Evolutionary conservation across 129 eudicot species (phyloP), one percentile per base, ranked within the genome.

Genomic region (Centella asiatica): DNA sequence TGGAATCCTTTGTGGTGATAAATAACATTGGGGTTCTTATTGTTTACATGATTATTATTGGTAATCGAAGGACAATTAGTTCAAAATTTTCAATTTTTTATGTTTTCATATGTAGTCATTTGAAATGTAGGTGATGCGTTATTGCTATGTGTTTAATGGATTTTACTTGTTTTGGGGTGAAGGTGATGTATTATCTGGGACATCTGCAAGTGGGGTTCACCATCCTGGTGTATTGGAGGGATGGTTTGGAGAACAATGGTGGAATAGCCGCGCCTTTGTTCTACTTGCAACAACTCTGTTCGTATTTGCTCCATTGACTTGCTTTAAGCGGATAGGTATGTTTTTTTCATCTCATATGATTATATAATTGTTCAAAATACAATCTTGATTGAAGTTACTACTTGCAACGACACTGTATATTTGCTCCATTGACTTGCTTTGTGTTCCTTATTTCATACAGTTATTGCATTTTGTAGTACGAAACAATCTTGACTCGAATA

Each of bases 11-110:
- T 83, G 86, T 89, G 57, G 72, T 78, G 42, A 62, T 86, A 7
- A 85, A 83, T 68, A 86, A 76, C 48, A 53, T 81, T 49, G 97
- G 97, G 22, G 74, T 72, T 22, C 81, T 81, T 40, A 61, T 90
- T 61, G 83, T 90, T n/a, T 90, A 86, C 78, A 74, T 83, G 95
- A 86, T 89, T 57, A 89, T 89, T 29, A 73, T 89, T 39, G 95
- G 97, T 89, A 76, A 69, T 15, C 54, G 22, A 32, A 44, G 22
- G n/a, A n/a, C n/a, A n/a, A n/a, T 10, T 1, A 18, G 37, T 57
- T 57, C 13, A 3, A 3, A 17, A 12, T 22, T 52, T 18, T 52
- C 19, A 12, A 25, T 53, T 4, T 53, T 33, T 53, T 6, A 25
- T 53, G 59, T 53, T 10, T 53, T 36, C 2, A 23, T n/a, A 19